Evolutionary conservation across 805 yeast genomes (phyloP), one percentile per base, ranked within the genome.

Genomic region (Metschnikowia hibisci): DNA sequence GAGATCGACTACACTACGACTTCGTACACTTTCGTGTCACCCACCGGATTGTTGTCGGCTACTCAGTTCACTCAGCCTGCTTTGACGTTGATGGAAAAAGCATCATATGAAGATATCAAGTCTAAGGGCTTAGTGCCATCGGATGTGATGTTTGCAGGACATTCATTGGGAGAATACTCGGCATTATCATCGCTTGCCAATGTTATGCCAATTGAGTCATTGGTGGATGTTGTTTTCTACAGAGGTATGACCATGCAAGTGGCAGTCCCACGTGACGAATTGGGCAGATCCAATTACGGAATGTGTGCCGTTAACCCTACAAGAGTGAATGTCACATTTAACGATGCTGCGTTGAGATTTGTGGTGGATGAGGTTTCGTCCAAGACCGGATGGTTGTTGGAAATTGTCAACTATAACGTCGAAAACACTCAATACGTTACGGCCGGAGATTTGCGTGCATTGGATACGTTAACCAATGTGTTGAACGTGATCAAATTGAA

Each of bases 181-280:
- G 98, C 99, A 12, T 78, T 93, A 61, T 88, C 98, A 13, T 89
- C 99, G 22, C 76, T 93, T 60, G 99, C 96, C 42, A 96, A 93
- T 64, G 97, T 95, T 46, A 91, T 93, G 98, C 96, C 98, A 38
- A 89, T 93, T 57, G 99, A 93, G 73, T 85, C 95, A 5, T 77
- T 91, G 55, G 97, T 91, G 50, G 98, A 91, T 67, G 95, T 91
- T 66, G 98, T 91, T 42, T 93, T 93, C 79, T 95, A 93, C 80
- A 84, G 99, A 77, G 99, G 99, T 79, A 93, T 93, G 98, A 95
- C 99, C 39, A 93, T 93, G 99, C 99, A 93, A 76, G 99, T 93
- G 53, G 99, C 99, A 37, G 99, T 93, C 54, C 98, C 98, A 64
- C 85, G 99, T 74, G 99, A 93, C 69, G 79, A 82, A 43, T 64